These are phyloP conservation scores for Blastobotrys parvus DNA, from an alignment of 805 yeast species.

Conservation along the genomic window DNA sequence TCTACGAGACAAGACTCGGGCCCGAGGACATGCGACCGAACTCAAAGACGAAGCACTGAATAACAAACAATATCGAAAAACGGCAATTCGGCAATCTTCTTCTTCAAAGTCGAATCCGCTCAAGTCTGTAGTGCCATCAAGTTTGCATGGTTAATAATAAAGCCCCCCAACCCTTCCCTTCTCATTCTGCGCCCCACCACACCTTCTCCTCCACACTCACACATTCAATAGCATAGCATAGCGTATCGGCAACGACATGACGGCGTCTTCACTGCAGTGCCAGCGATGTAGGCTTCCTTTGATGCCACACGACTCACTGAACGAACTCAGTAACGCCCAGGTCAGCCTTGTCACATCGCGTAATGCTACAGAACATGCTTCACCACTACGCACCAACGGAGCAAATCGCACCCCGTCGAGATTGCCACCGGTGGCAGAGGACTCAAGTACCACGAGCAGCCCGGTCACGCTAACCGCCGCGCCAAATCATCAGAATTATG, in stretches of 20 bases:
- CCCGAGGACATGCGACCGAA: too few species aligned
- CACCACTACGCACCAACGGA: not conserved
- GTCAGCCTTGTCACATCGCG: conserved; percentile 41
- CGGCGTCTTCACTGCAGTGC: conserved; percentile 44
- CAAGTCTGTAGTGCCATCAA: too few species aligned
- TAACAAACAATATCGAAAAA: too few species aligned
- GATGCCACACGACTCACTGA: conserved; percentile 45
- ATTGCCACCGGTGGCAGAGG: not conserved
- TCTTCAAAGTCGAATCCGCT: too few species aligned
- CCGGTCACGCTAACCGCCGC: not conserved
- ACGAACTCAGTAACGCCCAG: conserved; percentile 47
- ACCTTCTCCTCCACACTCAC: too few species aligned
- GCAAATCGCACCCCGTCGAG: not conserved
- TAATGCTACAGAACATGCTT: conserved; percentile 14
- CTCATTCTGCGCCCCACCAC: too few species aligned
- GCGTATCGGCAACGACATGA: too few species aligned
- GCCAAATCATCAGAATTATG: not conserved
- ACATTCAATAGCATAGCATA: too few species aligned
- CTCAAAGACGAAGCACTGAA: not conserved
- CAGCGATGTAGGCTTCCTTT: conserved; percentile 57
- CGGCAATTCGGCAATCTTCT: too few species aligned
- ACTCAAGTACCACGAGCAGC: not conserved
- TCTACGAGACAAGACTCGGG: conserved; percentile 2
- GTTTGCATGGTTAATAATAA: too few species aligned
- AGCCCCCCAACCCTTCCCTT: too few species aligned